These are phyloP conservation scores for Ascochyta clinopodiicola DNA, from an alignment of 2,329 filamentous ascomycete genomes.

Conservation along the genomic window DNA sequence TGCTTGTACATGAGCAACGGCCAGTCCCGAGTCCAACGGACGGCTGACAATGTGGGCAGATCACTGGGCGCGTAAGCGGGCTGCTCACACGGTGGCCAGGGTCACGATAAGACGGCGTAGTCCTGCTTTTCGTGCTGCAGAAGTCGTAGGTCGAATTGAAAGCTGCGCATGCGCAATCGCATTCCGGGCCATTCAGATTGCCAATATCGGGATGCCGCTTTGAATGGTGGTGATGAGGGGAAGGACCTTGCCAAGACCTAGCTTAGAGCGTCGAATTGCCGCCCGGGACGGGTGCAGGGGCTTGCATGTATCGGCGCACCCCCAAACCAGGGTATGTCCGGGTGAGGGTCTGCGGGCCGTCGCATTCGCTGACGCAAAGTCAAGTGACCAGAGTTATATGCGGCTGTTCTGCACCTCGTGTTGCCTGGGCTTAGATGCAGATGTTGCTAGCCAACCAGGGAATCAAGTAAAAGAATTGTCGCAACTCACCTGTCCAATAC, in stretches of 20 bases:
- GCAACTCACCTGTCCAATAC: conserved; percentile 86
- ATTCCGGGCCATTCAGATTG: conserved; percentile 20
- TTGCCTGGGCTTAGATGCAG: conserved; percentile 32
- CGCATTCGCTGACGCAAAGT: conserved; percentile 55
- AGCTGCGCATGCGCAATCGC: conserved; percentile 12
- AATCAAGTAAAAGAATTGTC: conserved; percentile 33
- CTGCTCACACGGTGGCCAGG: conserved; percentile 29
- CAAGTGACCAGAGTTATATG: conserved; percentile 68
- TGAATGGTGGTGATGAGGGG: conserved; percentile 24
- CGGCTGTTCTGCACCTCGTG: conserved; percentile 52
- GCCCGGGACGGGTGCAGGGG: conserved; percentile 46
- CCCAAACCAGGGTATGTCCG: conserved; percentile 39
- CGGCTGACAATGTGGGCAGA: conserved; percentile 38
- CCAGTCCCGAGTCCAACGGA: conserved; percentile 46
- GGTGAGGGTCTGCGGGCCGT: conserved; percentile 47
- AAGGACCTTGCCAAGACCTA: conserved; percentile 35
- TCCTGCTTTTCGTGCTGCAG: conserved; percentile 22
- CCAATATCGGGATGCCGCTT: conserved; percentile 22
- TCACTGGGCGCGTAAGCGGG: conserved; percentile 49
- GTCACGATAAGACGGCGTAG: conserved; percentile 34
- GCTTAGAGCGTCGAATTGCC: conserved; percentile 46
- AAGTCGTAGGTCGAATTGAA: conserved; percentile 13
- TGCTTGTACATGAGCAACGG: conserved; percentile 36
- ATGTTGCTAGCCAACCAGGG: conserved; percentile 42
- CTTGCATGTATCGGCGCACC: conserved; percentile 43